Evolutionary conservation across 352 stramenopile species (phyloP), one percentile per base, ranked within the genome.

Genomic region (Pythium rhizo-oryzae): DNA sequence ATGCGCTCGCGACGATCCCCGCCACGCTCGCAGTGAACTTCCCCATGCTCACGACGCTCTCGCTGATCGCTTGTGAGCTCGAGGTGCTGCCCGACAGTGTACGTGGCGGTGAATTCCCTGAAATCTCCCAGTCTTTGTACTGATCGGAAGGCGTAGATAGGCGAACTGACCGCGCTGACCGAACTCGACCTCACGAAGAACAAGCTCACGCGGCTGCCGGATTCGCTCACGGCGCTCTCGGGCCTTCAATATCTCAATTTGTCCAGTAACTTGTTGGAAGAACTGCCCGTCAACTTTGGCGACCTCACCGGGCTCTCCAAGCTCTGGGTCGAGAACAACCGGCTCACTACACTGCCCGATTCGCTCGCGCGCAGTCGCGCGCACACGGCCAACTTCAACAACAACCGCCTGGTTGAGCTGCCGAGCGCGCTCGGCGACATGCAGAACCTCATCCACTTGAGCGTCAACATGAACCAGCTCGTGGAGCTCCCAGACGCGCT

Each of bases 141-240:
- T 33, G 28, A 33, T 33, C 28, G 6, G 28, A 33, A 33, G 28
- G 6, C 28, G 21, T 65, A 84, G 77, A 74, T 84, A 56, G 77
- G 77, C 0, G 67, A 76, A 2, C 35, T 90, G 0, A 16, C 35
- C 0, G 39, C 76, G 21, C 71, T 92, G 4, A 78, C 52, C 0
- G 78, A 83, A 47, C 62, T 92, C 4, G 84, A 92, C 50, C 51
- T 92, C 30, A 89, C 84, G 24, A 87, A 89, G 54, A 92, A 92
- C 60, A 69, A 72, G 25, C 70, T 92, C 7, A 55, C 54, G 18
- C 39, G 69, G 18, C 61, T 92, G 0, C 84, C 84, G 0, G 72
- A 78, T n/a, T 89, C 80, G 18, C 53, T 92, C 19, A 78, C 76
- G 1, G 67, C 70, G 60, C 74, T 90, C 11, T 52, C 64, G 15